Evolutionary conservation across 2,329 filamentous ascomycete species (phyloP), one percentile per base, ranked within the genome.

Genomic region (Colletotrichum gigasporum): DNA sequence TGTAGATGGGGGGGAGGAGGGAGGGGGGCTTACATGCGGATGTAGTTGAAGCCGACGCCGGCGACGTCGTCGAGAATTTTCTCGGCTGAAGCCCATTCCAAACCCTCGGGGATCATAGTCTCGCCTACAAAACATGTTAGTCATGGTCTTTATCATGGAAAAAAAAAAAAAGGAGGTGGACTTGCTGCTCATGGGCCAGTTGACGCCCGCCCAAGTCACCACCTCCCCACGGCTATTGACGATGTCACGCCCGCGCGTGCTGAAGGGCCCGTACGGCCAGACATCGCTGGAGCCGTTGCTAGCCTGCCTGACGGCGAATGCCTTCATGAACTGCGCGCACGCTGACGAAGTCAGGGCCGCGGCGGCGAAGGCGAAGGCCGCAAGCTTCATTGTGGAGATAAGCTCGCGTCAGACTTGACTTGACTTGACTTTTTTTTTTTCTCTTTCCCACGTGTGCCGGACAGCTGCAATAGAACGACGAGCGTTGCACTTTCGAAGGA

Each of bases 101-200:
- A 74, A 6, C 85, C 85, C 69, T 87, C 85, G 0, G 84, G 85
- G 3, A 87, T 78, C 84, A 87, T 86, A n/a, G 82, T 78, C 30
- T 86, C 84, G 55, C 81, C 82, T 18, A 84, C 82, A 1, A 85
- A 4, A 83, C 76, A 66, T 84, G 81, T 74, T 83, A 82, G 76
- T 87, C 80, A 39, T 88, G 78, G 50, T 86, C 82, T 78, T 12
- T 10, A 7, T 16, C 7, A 5, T 4, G 30, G 7, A 34, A 11
- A 32, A 8, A 8, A 30, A 5, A 4, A 7, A 14, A 30, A 12
- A 5, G 24, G 5, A 87, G 79, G 76, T 86, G 84, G 58, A 82
- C 77, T 68, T 88, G 85, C 79, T 79, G 32, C 81, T 79, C 7
- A 82, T 84, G 11, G 83, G 82, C 84, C 84, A 87, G 65, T 87